These are phyloP conservation scores for Candida anutae DNA, from an alignment of 1,139 yeast species.

Conservation along the genomic window DNA sequence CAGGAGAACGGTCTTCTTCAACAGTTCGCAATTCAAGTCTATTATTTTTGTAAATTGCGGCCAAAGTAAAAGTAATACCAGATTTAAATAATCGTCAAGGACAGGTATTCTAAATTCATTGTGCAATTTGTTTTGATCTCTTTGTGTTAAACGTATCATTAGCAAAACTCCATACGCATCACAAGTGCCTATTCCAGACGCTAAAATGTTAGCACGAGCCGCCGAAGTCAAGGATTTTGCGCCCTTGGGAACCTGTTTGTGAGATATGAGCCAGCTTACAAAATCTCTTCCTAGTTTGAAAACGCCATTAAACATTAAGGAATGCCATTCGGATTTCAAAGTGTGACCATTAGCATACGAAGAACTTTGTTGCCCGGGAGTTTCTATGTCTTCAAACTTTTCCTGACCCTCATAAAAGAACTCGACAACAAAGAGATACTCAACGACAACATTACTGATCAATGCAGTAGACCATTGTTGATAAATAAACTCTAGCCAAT, in stretches of 20 bases:
- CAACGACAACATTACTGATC: constrained; percentile 70
- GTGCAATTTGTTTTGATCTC: constrained; percentile 55
- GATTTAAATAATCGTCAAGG: constrained; percentile 65
- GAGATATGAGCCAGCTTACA: constrained; percentile 29
- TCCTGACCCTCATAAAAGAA: constrained; percentile 55
- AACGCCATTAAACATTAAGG: constrained; percentile 46
- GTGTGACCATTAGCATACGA: not conserved
- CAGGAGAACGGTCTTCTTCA: constrained; percentile 37
- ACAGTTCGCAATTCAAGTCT: constrained; percentile 68
- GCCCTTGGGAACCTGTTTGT: constrained; percentile 12
- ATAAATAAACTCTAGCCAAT: constrained; percentile 68
- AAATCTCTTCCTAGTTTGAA: constrained; percentile 36
- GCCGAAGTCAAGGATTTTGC: constrained; percentile 8
- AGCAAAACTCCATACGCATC: constrained; percentile 77
- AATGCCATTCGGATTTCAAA: constrained; percentile 28
- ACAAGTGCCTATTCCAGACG: constrained; percentile 28
- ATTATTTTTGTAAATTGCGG: constrained; percentile 74
- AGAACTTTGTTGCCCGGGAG: not conserved
- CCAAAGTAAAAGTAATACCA: constrained; percentile 66
- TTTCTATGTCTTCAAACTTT: constrained; percentile 16
- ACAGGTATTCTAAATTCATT: constrained; percentile 61
- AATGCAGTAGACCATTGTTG: constrained; percentile 68
- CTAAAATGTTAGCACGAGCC: constrained; percentile 13
- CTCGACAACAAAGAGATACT: constrained; percentile 64
- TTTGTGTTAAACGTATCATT: constrained; percentile 67